phyloP scores from a whole-genome alignment of 345 rosid species.

The Populus nigra region DNA sequence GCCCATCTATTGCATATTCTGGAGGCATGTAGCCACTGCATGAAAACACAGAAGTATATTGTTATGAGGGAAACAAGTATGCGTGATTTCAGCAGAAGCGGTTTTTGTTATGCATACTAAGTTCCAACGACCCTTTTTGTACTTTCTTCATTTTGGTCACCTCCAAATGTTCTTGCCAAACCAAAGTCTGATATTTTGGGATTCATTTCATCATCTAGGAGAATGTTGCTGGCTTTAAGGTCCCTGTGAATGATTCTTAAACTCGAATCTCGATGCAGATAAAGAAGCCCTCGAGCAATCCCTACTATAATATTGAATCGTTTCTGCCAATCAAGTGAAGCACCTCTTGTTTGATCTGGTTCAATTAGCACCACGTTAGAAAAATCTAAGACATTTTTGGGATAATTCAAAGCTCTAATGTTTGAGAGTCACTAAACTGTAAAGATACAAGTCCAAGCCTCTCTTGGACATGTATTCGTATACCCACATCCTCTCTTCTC shows the following conservation, averaged over 20 bases:
- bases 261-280: conserved; percentile 20
- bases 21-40: conserved; percentile 15
- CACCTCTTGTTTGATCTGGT: conserved; percentile 16
- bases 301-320: conserved; percentile 10
- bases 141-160: conserved; percentile 7
- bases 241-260: too few species aligned
- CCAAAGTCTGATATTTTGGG: conserved; percentile 20
- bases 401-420: not conserved
- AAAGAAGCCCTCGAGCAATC: conserved; percentile 17
- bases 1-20: conserved; percentile 17
- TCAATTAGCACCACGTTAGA: not conserved
- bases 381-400: not conserved
- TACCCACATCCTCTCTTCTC: conserved; percentile 17
- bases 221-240: conserved; percentile 16
- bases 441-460: conserved; percentile 14
- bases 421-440: conserved; percentile 6
- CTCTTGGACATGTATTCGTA: conserved; percentile 5
- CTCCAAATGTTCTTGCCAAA: conserved; percentile 20
- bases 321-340: conserved; percentile 14
- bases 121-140: conserved; percentile 10
- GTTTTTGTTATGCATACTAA: not conserved
- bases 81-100: not conserved
- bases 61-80: not conserved
- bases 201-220: conserved; percentile 16
- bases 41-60: not conserved